Conservation (phyloP, 768 basidiomycete species). For the Mycena capillaripes region DNA sequence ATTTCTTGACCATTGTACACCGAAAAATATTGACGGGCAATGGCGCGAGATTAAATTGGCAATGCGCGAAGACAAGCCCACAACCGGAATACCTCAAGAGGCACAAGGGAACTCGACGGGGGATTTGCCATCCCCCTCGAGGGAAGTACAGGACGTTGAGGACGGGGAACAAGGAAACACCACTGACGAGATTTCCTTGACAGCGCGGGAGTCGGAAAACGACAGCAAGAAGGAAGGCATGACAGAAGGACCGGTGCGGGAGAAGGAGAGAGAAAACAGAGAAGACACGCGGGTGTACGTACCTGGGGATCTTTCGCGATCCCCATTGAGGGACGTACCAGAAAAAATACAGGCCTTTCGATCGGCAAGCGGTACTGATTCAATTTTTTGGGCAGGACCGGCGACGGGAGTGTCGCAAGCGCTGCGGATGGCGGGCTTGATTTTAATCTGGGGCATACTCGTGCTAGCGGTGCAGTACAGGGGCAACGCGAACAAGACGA, state of each 20-base stretch:
- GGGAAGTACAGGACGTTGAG: slow-evolving; percentile 16
- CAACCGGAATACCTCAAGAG: not conserved
- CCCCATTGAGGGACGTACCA: slow-evolving; percentile 24
- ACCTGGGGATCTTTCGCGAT: slow-evolving; percentile 7
- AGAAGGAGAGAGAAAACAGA: not conserved
- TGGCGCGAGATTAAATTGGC: not conserved
- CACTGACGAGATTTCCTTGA: slow-evolving; percentile 15
- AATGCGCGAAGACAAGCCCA: not conserved
- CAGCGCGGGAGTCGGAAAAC: not conserved
- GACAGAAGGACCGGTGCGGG: no score
- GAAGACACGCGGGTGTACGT: slow-evolving; percentile 18
- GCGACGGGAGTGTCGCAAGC: not conserved
- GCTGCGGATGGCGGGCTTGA: not conserved
- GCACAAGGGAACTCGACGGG: slow-evolving; percentile 26
- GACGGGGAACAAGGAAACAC: not conserved
- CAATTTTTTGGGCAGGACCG: no score
- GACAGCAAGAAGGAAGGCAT: not conserved
- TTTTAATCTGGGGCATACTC: slow-evolving; percentile 13
- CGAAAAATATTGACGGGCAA: not conserved
- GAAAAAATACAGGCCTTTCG: not conserved
- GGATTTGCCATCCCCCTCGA: slow-evolving; percentile 28
- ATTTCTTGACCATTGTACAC: not conserved
- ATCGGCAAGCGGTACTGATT: not conserved
- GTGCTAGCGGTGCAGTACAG: slow-evolving; percentile 19
- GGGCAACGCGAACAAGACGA: slow-evolving; percentile 1